Base-by-base conservation (phyloP, 1,139 yeast species). In the Meyerozyma athensensis region DNA sequence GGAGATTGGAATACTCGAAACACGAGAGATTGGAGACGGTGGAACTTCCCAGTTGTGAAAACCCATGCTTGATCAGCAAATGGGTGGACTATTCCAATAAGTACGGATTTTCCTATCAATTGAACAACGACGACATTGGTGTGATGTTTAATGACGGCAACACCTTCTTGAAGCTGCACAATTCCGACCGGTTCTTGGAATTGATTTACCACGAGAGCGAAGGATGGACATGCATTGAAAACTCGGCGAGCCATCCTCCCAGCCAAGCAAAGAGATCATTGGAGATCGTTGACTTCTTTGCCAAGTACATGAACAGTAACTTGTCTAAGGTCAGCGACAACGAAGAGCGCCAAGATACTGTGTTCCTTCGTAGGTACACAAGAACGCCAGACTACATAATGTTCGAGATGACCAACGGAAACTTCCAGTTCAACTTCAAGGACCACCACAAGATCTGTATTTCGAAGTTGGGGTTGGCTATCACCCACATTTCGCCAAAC, bases 11-110 rank as follows among this genome's bases (percentile, higher is more conserved):
- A 39, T 53, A 56, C 40, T 51, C 63, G 32, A 54, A 59, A 37
- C 57, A 66, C 42, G 65, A 58, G 17, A 56, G 54, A 33, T 49
- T 63, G n/a, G 68, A 63, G 37, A 48, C 61, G 6, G 47, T 56
- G 38, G 73, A 65, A 47, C 61, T 68, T 39, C 74, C 74, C 33
- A 54, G 62, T 17, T 70, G 77, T 48, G 81, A 74, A 48, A 77
- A 77, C 46, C 92, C 92, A 10, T 74, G 82, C 12, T 77, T 86
- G 44, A 82, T 92, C 36, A 84, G 95, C 45, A 90, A 90, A 58
- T 94, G 99, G 99, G 98, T 94, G 21, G 98, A 94, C 59, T 92
- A 92, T 58, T 86, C 96, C 30, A 89, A 90, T 64, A 87, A 86
- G 56, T 95, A 90, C 60, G 99, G 99, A 1, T 84, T 94, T 53